These are phyloP conservation scores for Bruguiera parviflora DNA, from an alignment of 345 rosid genomes.

Conservation along the genomic window DNA sequence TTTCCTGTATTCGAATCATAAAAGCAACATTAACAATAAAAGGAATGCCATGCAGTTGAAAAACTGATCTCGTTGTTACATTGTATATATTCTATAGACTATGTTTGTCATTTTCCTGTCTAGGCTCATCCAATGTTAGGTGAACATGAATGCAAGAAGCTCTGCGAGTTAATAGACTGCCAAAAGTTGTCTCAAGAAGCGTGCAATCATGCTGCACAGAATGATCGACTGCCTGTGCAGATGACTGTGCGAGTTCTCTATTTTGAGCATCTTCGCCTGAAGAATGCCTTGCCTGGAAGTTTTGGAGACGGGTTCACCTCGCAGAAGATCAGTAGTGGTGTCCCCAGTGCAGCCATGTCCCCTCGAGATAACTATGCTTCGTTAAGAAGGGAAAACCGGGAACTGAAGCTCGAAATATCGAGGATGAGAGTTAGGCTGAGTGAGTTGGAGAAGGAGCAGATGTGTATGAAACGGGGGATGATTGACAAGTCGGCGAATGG, in stretches of 20 bases:
- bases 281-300: constrained; percentile 55
- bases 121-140: constrained; percentile 67
- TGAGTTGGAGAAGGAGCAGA: constrained; percentile 67
- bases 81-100: no score
- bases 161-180: constrained; percentile 68
- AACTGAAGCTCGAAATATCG: constrained; percentile 67
- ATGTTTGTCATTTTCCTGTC: not conserved
- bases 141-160: constrained; percentile 58
- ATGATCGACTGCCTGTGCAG: constrained; percentile 58
- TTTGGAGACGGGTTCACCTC: constrained; percentile 65
- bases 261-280: constrained; percentile 62
- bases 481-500: constrained; percentile 63
- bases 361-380: constrained; percentile 73
- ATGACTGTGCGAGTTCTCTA: constrained; percentile 61
- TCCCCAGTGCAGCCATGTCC: constrained; percentile 70
- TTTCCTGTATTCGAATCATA: no score
- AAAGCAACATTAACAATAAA: no score
- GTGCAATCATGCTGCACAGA: constrained; percentile 56
- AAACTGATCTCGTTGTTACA: no score
- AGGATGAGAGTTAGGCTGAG: constrained; percentile 71
- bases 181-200: constrained; percentile 61
- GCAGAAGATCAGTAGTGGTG: constrained; percentile 66
- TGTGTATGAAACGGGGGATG: constrained; percentile 66
- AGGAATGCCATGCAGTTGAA: no score
- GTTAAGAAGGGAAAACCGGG: constrained; percentile 63